Percentiles rank a stretch among this genome's conserved stretches.
These are phyloP conservation scores for Leucogyrophana mollusca DNA, from an alignment of 768 basidiomycete species.

Conservation along the genomic window DNA sequence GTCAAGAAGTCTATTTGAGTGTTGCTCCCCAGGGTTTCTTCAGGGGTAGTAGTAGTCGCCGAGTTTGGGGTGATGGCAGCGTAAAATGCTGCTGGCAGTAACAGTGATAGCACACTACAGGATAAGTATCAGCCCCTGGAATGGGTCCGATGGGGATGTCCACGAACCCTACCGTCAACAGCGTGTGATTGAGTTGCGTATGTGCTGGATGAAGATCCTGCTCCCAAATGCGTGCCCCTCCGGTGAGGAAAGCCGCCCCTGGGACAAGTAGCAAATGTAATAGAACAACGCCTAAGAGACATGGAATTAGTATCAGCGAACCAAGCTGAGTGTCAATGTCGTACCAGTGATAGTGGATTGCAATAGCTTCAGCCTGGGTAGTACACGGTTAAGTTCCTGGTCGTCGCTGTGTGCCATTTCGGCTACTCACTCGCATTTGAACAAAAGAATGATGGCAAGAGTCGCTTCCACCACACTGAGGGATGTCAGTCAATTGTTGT, in stretches of 20 bases:
- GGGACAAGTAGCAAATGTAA: slow-evolving; percentile 72
- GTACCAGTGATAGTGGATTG: slow-evolving; percentile 71
- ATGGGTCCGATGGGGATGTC: background rate
- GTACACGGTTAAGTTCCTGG: background rate
- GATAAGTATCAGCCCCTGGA: background rate
- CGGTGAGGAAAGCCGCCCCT: slow-evolving; percentile 67
- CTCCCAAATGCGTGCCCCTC: slow-evolving; percentile 64
- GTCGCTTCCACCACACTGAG: slow-evolving; percentile 68
- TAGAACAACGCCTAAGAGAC: slow-evolving; percentile 58
- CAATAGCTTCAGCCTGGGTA: slow-evolving; percentile 52
- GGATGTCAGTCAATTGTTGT: background rate
- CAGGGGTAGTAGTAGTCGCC: slow-evolving; percentile 12
- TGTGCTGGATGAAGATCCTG: slow-evolving; percentile 68
- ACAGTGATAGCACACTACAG: slow-evolving; percentile 56
- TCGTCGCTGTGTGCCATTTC: background rate
- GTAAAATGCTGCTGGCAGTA: slow-evolving; percentile 69
- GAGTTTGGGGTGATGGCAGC: slow-evolving; percentile 47
- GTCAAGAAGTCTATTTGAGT: slow-evolving; percentile 48
- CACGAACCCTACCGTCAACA: slow-evolving; percentile 67
- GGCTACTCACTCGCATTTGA: slow-evolving; percentile 65
- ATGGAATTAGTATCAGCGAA: background rate
- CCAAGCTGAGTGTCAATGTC: too few species aligned
- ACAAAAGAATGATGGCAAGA: slow-evolving; percentile 65
- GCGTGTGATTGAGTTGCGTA: slow-evolving; percentile 65
- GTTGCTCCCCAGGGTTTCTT: slow-evolving; percentile 38